Evolutionary conservation across 495 filamentous ascomycete species (phyloP), one percentile per base, ranked within the genome.

Genomic region (Parmelia sp.): DNA sequence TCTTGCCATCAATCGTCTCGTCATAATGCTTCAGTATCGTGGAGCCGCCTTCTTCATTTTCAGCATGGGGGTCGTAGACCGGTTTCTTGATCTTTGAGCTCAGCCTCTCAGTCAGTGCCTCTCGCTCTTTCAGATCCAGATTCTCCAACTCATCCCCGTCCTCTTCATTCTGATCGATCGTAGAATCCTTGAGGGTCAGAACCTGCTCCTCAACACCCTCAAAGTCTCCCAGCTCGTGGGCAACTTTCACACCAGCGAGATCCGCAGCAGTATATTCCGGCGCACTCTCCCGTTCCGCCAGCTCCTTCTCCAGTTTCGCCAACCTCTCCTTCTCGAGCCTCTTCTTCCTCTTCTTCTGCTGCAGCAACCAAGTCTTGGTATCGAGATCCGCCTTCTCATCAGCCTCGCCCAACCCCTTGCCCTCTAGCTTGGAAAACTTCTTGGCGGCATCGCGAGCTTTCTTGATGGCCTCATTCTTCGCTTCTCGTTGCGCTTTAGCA

Each of bases 101-200:
- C 21, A 96, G 76, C 70, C 81, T 87, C 74, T 96, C 89, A 23
- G 82, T 78, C 35, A 92, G 75, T 71, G 82, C 88, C 71, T 97
- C 93, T 64, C 83, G 82, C 69, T 94, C 94, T 42, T 81, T 82
- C 65, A 97, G 70, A 8, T 88, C 80, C n/a, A 89, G 65, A 70
- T 92, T 91, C 73, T 97, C 89, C 35, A 98, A 81, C 74, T 97
- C 93, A 71, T 98, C 94, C 19, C 88, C 92, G 63, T 95, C 92
- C 35, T 91, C 91, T 62, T 95, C 90, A 45, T 92, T 86, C 65
- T 91, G 86, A 60, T 90, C 87, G 57, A 98, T 87, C 6, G 87
- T 89, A 0, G 89, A 84, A 74, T 98, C 94, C 66, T 95, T 96
- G 19, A 98, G 80, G 0, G 91, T 96, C 62, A 98, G 78, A 40